Base-by-base conservation (phyloP, 2,329 filamentous ascomycete genomes). In the Malbranchea zuffiana region DNA sequence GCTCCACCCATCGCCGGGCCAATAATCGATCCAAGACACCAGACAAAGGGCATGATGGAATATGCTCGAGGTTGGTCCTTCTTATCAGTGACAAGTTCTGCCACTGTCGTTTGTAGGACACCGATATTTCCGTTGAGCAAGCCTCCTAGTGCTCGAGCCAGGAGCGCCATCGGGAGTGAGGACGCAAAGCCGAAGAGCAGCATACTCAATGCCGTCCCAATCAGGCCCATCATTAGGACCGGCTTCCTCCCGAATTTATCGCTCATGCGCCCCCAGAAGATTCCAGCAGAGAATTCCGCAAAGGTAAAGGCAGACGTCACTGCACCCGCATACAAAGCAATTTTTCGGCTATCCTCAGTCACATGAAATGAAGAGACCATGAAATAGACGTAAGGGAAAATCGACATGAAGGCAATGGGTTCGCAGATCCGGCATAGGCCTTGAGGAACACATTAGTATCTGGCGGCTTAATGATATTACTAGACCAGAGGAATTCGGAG, bases 321-420 rank as follows among this genome's bases (percentile, higher is more conserved):
- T 77, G 95, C 83, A 52, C 90, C 88, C 17, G 85, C 86, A 59
- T 94, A 96, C 39, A 95, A 75, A 10, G 87, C 83, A 49, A 95
- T 92, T 55, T 82, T 77, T 50, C 72, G 78, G 45, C 81, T 69
- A 54, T 86, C 77, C 31, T 83, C 69, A 44, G 86, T 83, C 55
- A 94, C 79, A 52, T 82, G 70, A 62, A 96, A 96, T 44, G 86
- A 85, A 52, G 86, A 72, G 50, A 96, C 81, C 90, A 98, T 96
- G 67, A 82, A 88, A 67, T 94, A 96, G 50, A 93, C 86, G 61
- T 96, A 98, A 1, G 90, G 90, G 57, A 98, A 96, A 50, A 96
- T 95, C 37, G 87, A 95, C 85, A 95, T 96, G 70, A 98, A 96
- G 4, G 90, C 90, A 60, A 98, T 96, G 35, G 90, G 90, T 59